Evolutionary conservation across 208 protist species (phyloP).

Genomic region (Vickermania spadyakhi): DNA sequence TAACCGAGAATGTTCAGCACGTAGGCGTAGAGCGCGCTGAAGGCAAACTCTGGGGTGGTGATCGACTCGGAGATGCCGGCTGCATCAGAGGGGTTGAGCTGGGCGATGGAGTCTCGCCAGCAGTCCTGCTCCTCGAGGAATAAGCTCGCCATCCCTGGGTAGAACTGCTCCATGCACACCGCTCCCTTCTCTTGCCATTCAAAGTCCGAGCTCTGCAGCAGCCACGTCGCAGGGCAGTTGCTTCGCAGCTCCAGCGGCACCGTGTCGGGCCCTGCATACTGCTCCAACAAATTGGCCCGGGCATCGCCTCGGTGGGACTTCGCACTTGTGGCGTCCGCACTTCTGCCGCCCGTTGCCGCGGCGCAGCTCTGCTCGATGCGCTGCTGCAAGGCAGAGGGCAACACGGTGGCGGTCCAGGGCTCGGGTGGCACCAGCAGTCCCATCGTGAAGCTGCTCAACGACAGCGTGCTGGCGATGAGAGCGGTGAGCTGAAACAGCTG

Average conservation of each 20-base stretch:
- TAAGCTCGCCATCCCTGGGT: slow-evolving; percentile 58
- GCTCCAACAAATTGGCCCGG: not conserved
- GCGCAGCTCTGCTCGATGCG: slow-evolving; percentile 1
- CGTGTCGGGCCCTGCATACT: not conserved
- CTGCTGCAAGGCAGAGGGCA: slow-evolving; percentile 26
- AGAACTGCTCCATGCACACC: slow-evolving; percentile 80
- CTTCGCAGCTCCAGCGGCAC: slow-evolving; percentile 1
- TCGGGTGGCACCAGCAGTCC: slow-evolving; percentile 67
- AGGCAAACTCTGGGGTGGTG: slow-evolving; percentile 51
- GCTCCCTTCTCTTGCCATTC: slow-evolving; percentile 66
- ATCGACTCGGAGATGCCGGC: slow-evolving; percentile 33
- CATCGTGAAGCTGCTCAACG: slow-evolving; percentile 66
- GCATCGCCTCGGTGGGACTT: not conserved
- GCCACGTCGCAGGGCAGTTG: slow-evolving; percentile 29
- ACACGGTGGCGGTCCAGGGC: slow-evolving; percentile 44
- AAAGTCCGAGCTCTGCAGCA: slow-evolving; percentile 53
- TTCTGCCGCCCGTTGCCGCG: not conserved
- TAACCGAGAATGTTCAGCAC: slow-evolving; percentile 80
- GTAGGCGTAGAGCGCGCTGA: slow-evolving; percentile 64
- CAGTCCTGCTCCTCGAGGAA: slow-evolving; percentile 65
- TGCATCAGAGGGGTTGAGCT: slow-evolving; percentile 50
- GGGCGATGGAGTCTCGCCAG: slow-evolving; percentile 39
- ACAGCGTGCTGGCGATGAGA: slow-evolving; percentile 59
- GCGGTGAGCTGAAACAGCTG: slow-evolving; percentile 63
- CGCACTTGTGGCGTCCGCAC: not conserved